These are phyloP conservation scores for Solanum boliviense DNA, from an alignment of 257 asterid species.

Conservation along the genomic window DNA sequence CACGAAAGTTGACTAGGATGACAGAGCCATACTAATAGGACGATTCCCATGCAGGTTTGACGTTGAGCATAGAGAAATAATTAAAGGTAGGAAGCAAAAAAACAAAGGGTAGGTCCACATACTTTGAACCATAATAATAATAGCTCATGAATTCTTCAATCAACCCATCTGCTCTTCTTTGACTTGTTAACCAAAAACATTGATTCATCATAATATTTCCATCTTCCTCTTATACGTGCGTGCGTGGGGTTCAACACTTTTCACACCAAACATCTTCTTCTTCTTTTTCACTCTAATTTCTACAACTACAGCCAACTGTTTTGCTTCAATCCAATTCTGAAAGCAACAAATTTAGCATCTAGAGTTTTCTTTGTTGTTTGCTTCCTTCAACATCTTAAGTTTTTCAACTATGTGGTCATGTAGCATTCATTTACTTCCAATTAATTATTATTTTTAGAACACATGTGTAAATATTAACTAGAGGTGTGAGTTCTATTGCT, in stretches of 20 bases:
- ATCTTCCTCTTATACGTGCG: neutral
- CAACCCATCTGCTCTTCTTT: neutral
- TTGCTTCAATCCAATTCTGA: neutral
- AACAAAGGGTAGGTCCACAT: neutral
- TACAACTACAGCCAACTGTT: neutral
- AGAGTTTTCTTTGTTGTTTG: neutral
- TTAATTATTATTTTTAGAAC: neutral
- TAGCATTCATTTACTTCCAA: neutral
- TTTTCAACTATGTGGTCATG: neutral
- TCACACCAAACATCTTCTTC: neutral
- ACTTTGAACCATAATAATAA: neutral
- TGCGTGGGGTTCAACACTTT: slow-evolving; percentile 3
- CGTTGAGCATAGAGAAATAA: neutral
- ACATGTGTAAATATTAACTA: neutral
- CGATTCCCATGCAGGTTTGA: slow-evolving; percentile 6
- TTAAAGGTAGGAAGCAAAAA: neutral
- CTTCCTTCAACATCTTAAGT: neutral
- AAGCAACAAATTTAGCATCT: neutral
- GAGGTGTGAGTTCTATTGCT: no score
- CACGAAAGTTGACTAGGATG: neutral
- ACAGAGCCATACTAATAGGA: neutral
- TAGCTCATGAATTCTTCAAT: neutral
- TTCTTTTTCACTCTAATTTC: neutral
- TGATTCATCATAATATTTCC: neutral
- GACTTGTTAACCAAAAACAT: neutral